Conservation (phyloP, 495 filamentous ascomycete genomes). For the Neurospora sp. region DNA sequence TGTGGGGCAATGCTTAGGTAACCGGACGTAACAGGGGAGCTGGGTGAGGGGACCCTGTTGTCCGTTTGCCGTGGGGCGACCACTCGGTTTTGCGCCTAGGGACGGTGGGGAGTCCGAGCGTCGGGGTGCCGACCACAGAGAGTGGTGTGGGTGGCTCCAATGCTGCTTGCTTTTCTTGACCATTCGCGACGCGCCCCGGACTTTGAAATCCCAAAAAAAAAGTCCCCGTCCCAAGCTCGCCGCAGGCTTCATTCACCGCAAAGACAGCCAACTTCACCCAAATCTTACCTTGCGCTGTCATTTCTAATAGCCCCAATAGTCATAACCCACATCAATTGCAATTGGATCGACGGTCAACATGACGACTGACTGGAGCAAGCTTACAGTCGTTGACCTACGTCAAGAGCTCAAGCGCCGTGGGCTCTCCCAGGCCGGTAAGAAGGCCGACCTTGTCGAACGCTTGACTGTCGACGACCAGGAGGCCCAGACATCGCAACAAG, state of each 20-base stretch:
- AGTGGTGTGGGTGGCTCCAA: not conserved
- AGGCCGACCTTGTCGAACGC: slow-evolving; percentile 46
- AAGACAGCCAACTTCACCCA: not conserved
- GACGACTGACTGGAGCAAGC: slow-evolving; percentile 45
- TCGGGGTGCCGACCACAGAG: not conserved
- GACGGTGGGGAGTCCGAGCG: not conserved
- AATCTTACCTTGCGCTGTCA: not conserved
- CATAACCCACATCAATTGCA: not conserved
- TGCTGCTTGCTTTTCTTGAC: not conserved
- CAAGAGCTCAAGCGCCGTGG: slow-evolving; percentile 47
- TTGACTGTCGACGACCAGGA: slow-evolving; percentile 26
- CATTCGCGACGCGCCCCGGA: not conserved
- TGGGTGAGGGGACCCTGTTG: not conserved
- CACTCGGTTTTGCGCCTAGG: not conserved
- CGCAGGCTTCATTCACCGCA: not conserved
- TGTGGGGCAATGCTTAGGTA: not conserved
- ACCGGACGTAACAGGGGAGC: not conserved
- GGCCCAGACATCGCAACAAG: not conserved
- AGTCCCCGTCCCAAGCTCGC: not conserved
- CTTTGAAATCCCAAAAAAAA: not conserved
- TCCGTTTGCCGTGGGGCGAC: not conserved
- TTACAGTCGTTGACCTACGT: slow-evolving; percentile 51
- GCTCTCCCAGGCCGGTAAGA: slow-evolving; percentile 44
- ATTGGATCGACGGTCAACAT: slow-evolving; percentile 13
- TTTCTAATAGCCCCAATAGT: not conserved